Evolutionary conservation across 2,329 filamentous ascomycete species (phyloP).

Genomic region (Alternaria brassicae): DNA sequence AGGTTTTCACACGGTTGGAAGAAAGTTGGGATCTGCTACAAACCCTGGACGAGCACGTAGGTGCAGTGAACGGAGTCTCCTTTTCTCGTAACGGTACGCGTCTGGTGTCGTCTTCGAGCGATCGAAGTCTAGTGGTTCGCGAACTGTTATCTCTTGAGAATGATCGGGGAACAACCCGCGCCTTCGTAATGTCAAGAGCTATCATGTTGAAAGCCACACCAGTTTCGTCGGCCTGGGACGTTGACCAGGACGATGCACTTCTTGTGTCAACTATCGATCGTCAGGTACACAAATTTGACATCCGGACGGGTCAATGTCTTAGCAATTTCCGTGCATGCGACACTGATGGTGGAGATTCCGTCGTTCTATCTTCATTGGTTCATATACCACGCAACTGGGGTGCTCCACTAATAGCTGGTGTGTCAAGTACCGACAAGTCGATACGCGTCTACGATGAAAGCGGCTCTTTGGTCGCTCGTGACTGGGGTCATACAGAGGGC

Average conservation of each 20-base stretch:
- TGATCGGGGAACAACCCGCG: conserved; percentile 64
- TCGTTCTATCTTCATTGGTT: conserved; percentile 80
- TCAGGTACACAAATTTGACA: conserved; percentile 65
- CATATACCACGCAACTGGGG: conserved; percentile 64
- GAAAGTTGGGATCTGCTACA: conserved; percentile 79
- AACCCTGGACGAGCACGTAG: conserved; percentile 89
- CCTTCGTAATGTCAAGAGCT: conserved; percentile 77
- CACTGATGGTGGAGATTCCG: conserved; percentile 78
- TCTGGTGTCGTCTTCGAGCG: conserved; percentile 81
- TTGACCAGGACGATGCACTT: conserved; percentile 64
- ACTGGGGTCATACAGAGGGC: conserved; percentile 95
- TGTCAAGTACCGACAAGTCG: conserved; percentile 95
- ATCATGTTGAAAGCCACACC: conserved; percentile 88
- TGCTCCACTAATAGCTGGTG: conserved; percentile 77
- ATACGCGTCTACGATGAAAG: conserved; percentile 87
- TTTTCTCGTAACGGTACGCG: conserved; percentile 74
- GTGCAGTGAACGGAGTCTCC: conserved; percentile 79
- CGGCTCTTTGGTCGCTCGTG: conserved; percentile 79
- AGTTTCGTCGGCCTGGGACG: conserved; percentile 77
- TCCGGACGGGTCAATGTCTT: conserved; percentile 72
- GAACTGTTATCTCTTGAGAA: conserved; percentile 77
- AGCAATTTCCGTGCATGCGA: conserved; percentile 84
- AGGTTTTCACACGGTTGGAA: conserved; percentile 74
- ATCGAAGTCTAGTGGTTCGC: conserved; percentile 84
- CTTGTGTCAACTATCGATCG: conserved; percentile 69